phyloP scores from a whole-genome alignment of 306 rosid genomes.

The Erythrophleum fordii region DNA sequence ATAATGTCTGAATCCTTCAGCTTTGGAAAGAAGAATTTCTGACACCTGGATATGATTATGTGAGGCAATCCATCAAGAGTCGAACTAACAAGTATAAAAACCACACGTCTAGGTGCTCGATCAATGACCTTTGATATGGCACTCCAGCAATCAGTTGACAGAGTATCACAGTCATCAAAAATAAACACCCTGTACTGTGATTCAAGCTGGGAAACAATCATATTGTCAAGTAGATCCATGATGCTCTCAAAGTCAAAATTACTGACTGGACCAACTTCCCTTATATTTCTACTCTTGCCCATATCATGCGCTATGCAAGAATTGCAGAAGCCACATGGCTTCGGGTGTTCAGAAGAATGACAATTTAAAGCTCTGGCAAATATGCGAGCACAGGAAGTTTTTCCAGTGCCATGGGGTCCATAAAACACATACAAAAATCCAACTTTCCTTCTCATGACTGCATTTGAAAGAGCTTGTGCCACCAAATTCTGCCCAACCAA shows the following conservation, averaged over 20 bases:
- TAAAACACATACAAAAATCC: conserved; percentile 89
- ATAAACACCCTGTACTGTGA: conserved; percentile 85
- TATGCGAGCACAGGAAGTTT: conserved; percentile 91
- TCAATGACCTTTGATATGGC: conserved; percentile 95
- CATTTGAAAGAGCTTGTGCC: conserved; percentile 95
- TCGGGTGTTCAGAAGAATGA: conserved; percentile 75
- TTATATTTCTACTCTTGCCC: conserved; percentile 82
- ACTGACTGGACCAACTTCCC: conserved; percentile 93
- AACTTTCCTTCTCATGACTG: conserved; percentile 74
- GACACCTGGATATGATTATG: conserved; percentile 95
- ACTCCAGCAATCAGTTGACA: conserved; percentile 88
- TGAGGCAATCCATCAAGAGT: conserved; percentile 98
- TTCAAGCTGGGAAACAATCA: conserved; percentile 75
- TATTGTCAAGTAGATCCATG: conserved; percentile 78
- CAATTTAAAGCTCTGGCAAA: conserved; percentile 95
- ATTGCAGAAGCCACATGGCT: conserved; percentile 95
- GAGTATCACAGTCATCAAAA: conserved; percentile 90
- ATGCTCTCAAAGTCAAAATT: conserved; percentile 87
- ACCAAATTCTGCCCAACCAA: conserved; percentile 94
- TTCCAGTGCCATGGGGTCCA: conserved; percentile 99
- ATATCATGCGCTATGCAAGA: conserved; percentile 76
- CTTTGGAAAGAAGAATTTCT: conserved; percentile 95
- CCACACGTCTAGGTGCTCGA: conserved; percentile 95
- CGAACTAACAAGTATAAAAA: conserved; percentile 95
- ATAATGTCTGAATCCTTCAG: conserved; percentile 90